Conservation (phyloP, 257 asterid genomes). For the Solanum etuberosum region DNA sequence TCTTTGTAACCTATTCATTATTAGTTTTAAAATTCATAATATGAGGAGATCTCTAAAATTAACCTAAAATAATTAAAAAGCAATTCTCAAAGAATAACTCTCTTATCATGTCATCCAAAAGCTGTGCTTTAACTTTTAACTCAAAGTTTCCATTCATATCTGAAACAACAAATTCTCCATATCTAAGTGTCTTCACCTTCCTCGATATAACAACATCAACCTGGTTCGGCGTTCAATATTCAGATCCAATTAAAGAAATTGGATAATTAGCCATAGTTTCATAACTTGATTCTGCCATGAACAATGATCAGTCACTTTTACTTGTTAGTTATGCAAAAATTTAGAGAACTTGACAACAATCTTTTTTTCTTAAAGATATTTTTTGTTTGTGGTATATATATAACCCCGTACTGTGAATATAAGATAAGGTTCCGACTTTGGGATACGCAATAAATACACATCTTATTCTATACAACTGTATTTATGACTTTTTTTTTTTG, state of each 20-base stretch:
- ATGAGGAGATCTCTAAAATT: too few relatives aligned
- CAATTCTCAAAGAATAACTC: background rate
- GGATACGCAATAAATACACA: too few relatives aligned
- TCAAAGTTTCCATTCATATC: slow-evolving; percentile 16
- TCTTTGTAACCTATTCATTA: too few relatives aligned
- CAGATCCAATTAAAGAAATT: slow-evolving; percentile 11
- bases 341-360: background rate
- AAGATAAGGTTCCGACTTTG: too few relatives aligned
- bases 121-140: slow-evolving; percentile 13
- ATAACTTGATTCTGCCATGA: background rate
- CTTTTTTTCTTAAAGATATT: background rate
- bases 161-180: slow-evolving; percentile 3
- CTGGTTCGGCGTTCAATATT: slow-evolving; percentile 12
- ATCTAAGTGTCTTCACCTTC: background rate
- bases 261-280: background rate
- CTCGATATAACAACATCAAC: slow-evolving; percentile 12
- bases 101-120: background rate
- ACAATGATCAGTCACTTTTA: background rate
- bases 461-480: too few relatives aligned
- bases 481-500: too few relatives aligned
- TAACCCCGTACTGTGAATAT: too few relatives aligned
- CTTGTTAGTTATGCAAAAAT: background rate
- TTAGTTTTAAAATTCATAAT: too few relatives aligned
- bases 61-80: too few relatives aligned
- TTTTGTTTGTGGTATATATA: background rate